These are phyloP conservation scores for Sugiyamaella xylanicola DNA, from an alignment of 1,139 yeast genomes.

Conservation along the genomic window DNA sequence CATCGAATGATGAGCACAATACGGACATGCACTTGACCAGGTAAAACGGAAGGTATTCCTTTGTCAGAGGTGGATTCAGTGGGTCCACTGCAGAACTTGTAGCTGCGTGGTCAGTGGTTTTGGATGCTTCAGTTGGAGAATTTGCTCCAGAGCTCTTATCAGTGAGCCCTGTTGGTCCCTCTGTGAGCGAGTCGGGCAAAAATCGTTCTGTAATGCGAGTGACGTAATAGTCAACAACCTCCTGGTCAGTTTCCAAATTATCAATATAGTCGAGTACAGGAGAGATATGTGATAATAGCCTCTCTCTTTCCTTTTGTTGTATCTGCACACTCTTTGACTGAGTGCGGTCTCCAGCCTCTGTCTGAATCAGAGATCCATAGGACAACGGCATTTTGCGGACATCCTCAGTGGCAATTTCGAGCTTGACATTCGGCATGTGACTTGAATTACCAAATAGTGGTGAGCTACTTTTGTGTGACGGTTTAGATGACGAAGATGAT, in stretches of 20 bases:
- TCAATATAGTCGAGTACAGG: conserved; percentile 36
- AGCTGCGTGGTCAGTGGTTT: conserved; percentile 11
- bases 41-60: conserved; percentile 27
- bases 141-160: background rate
- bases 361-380: conserved; percentile 27
- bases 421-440: conserved; percentile 24
- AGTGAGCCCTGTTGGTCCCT: too few relatives aligned
- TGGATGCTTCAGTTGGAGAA: background rate
- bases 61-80: conserved; percentile 26
- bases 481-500: background rate
- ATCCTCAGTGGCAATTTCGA: conserved; percentile 30
- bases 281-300: conserved; percentile 14
- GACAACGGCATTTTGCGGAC: conserved; percentile 31
- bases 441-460: conserved; percentile 3
- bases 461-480: background rate
- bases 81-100: conserved; percentile 11
- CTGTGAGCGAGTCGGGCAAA: conserved; percentile 2
- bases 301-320: conserved; percentile 18
- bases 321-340: conserved; percentile 15
- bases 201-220: conserved; percentile 28
- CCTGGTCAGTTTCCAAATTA: conserved; percentile 35
- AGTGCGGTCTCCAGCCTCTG: conserved; percentile 7
- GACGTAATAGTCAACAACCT: conserved; percentile 34
- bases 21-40: conserved; percentile 34
- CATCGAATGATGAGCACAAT: conserved; percentile 38